phyloP scores from a whole-genome alignment of 495 filamentous ascomycete genomes.

The Hypomontagnella submonticulosa region DNA sequence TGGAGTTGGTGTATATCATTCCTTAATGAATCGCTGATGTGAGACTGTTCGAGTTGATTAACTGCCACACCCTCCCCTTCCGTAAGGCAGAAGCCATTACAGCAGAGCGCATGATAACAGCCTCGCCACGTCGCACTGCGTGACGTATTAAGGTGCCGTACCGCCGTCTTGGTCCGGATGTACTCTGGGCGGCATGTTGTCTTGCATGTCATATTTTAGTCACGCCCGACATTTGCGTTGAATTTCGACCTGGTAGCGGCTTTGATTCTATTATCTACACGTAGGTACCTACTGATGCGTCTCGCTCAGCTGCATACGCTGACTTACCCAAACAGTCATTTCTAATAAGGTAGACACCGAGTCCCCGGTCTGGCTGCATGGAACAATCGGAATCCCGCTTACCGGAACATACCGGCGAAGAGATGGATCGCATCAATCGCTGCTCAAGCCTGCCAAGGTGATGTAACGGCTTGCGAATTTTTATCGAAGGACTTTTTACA shows the following conservation, averaged over 20 bases:
- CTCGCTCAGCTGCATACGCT: neutral
- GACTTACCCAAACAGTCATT: conserved; percentile 8
- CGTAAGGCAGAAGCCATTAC: conserved; percentile 16
- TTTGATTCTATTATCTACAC: conserved; percentile 14
- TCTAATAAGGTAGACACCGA: neutral
- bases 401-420: conserved; percentile 7
- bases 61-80: conserved; percentile 23
- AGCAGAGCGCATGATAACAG: conserved; percentile 21
- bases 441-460: neutral
- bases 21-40: conserved; percentile 36
- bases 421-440: conserved; percentile 1
- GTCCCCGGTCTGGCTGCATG: neutral
- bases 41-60: conserved; percentile 30
- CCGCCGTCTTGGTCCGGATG: conserved; percentile 18
- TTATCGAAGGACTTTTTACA: neutral
- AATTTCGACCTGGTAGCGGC: conserved; percentile 12
- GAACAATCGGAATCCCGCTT: conserved; percentile 10
- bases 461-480: conserved; percentile 1
- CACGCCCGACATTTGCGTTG: conserved; percentile 1
- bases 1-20: conserved; percentile 18
- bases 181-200: conserved; percentile 19
- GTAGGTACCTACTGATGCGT: neutral
- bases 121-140: conserved; percentile 30
- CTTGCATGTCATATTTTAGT: conserved; percentile 40
- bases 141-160: conserved; percentile 14